A percentile compares a stretch with the other conserved stretches of the same genome.
Conservation (phyloP, 345 rosid genomes). For the Syzygium grande region DNA sequence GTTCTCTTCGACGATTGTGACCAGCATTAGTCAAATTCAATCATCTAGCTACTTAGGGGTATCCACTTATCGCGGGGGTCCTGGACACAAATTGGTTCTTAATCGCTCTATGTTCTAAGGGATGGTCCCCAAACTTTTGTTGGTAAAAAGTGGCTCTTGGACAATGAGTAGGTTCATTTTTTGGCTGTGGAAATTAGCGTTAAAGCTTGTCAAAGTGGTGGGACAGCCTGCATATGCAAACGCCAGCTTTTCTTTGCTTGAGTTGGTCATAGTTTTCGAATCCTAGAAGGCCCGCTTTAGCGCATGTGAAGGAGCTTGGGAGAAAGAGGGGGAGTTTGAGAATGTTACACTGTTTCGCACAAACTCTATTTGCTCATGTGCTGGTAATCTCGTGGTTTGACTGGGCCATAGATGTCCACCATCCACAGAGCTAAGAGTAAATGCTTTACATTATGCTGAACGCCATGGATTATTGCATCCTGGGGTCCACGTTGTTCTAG, state of each 20-base stretch:
- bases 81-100: not conserved
- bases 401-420: not conserved
- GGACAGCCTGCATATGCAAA: conserved; percentile 7
- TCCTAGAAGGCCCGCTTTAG: not conserved
- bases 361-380: not conserved
- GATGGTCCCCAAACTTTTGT: not conserved
- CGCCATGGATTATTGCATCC: not conserved
- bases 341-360: not conserved
- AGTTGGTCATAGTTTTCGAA: not conserved
- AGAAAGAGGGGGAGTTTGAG: not conserved
- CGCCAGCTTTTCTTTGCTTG: not conserved
- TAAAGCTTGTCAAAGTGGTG: conserved; percentile 1
- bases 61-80: not conserved
- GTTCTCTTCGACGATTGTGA: not conserved
- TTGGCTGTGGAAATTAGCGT: not conserved
- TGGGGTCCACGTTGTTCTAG: not conserved
- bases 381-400: not conserved
- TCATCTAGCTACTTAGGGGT: not conserved
- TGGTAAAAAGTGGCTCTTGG: not conserved
- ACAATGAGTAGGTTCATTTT: not conserved
- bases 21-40: not conserved
- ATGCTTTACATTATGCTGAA: not conserved
- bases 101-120: not conserved
- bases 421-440: not conserved
- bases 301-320: not conserved